Evolutionary conservation across 129 eudicot genomes (phyloP).

Genomic region (Gnaphalium uliginosum): DNA sequence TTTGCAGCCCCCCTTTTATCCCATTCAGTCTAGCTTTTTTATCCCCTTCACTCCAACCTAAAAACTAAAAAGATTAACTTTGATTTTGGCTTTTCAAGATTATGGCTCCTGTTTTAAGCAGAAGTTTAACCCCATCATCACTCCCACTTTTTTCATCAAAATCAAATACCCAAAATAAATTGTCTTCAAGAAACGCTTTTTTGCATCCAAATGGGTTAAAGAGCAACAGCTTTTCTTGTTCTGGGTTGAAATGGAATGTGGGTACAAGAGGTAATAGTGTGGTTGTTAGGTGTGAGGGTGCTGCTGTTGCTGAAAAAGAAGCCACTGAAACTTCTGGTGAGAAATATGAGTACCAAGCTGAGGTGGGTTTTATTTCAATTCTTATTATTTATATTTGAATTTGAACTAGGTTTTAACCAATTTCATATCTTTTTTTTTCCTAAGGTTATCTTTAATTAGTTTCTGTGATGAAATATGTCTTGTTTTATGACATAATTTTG

Average conservation of each 20-base stretch:
- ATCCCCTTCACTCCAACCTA: slow-evolving; percentile 6
- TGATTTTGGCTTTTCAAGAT: slow-evolving; percentile 8
- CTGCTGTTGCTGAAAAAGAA: slow-evolving; percentile 84
- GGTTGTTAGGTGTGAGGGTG: slow-evolving; percentile 76
- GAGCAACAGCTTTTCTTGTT: slow-evolving; percentile 42
- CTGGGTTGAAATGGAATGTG: slow-evolving; percentile 62
- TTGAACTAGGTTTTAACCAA: neutral
- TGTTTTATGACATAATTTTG: slow-evolving; percentile 1
- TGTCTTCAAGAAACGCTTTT: slow-evolving; percentile 46
- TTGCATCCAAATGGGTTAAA: slow-evolving; percentile 49
- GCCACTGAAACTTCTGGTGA: slow-evolving; percentile 67
- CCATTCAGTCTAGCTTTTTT: neutral
- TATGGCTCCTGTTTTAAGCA: slow-evolving; percentile 85
- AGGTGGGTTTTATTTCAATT: slow-evolving; percentile 55
- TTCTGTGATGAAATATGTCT: neutral
- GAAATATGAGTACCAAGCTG: slow-evolving; percentile 89
- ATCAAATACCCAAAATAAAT: slow-evolving; percentile 33
- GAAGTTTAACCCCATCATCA: slow-evolving; percentile 61
- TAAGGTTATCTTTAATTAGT: slow-evolving; percentile 2
- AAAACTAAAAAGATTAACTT: neutral
- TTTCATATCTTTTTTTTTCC: neutral
- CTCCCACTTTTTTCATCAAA: slow-evolving; percentile 48
- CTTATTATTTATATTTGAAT: neutral
- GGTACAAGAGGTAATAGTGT: slow-evolving; percentile 52
- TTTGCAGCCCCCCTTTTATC: slow-evolving; percentile 18